These are phyloP conservation scores for Aspergillus luchuensis DNA, from an alignment of 2,329 filamentous ascomycete genomes.

Conservation along the genomic window DNA sequence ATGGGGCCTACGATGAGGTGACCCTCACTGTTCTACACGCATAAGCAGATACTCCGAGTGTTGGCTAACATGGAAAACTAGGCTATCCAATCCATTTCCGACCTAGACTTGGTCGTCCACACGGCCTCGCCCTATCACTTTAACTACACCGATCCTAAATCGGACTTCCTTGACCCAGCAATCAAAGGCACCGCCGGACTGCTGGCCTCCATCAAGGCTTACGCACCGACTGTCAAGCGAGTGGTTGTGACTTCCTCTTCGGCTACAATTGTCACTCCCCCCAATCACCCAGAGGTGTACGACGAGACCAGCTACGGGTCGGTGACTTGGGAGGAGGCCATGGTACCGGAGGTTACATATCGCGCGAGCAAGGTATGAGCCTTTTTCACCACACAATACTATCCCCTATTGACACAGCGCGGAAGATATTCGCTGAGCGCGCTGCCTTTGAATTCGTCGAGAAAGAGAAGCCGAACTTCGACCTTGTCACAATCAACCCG, in stretches of 20 bases:
- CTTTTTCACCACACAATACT: too few relatives aligned
- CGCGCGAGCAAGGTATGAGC: constrained; percentile 7
- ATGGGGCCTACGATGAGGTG: not conserved
- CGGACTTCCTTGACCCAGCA: constrained; percentile 6
- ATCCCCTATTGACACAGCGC: not conserved
- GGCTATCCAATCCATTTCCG: not conserved
- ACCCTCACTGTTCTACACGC: too few relatives aligned
- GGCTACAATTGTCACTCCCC: not conserved
- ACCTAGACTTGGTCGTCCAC: not conserved
- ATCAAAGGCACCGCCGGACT: constrained; percentile 1
- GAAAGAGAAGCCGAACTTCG: constrained; percentile 2
- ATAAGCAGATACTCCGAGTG: too few relatives aligned
- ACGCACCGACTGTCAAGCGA: not conserved
- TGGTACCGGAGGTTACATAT: not conserved
- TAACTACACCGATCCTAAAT: not conserved
- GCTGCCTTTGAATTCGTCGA: constrained; percentile 11
- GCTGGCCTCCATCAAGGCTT: not conserved
- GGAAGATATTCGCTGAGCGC: constrained; percentile 8
- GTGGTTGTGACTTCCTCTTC: constrained; percentile 11
- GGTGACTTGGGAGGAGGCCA: not conserved
- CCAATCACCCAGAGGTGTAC: not conserved
- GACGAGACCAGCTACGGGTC: constrained; percentile 5
- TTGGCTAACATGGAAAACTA: not conserved
- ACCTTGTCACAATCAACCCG: constrained; percentile 8
- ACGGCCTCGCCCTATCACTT: not conserved